Conservation (phyloP, 139 green algal genomes). For the Auxenochlorella pyrenoidosa region DNA sequence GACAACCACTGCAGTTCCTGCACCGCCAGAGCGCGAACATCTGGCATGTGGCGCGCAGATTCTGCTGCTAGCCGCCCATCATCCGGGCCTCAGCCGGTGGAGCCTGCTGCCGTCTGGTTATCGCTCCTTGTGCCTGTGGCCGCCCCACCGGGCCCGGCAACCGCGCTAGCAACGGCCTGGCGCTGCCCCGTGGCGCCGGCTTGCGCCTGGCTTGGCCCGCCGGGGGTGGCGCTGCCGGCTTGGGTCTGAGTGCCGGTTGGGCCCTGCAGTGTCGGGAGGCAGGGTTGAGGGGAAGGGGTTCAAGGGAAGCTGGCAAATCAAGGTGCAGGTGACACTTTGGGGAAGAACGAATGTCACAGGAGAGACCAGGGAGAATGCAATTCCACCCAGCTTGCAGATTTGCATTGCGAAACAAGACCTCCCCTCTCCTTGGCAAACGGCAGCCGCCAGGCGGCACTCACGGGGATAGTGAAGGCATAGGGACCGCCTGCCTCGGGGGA, state of each 20-base stretch:
- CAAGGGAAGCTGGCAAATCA: background rate
- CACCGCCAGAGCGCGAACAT: no score
- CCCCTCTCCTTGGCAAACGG: background rate
- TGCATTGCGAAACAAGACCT: background rate
- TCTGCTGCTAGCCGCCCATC: no score
- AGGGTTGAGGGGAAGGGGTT: background rate
- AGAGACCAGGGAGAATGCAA: background rate
- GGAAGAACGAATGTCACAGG: background rate
- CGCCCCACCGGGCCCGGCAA: no score
- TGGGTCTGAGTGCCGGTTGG: slow-evolving; percentile 17
- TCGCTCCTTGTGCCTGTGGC: no score
- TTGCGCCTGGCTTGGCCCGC: background rate
- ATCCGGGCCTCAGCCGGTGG: no score
- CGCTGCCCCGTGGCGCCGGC: background rate
- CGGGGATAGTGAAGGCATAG: background rate
- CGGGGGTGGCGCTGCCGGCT: background rate
- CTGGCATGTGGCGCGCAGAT: no score
- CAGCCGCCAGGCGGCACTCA: background rate
- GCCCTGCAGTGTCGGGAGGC: background rate
- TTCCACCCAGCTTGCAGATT: no score
- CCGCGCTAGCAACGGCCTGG: no score
- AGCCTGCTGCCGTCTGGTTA: no score
- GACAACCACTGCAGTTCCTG: no score
- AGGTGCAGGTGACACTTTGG: background rate
- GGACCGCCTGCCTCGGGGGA: background rate